Evolutionary conservation across 164 flowering plant genomes (phyloP).

Genomic region (Tetrastigma voinierianum): DNA sequence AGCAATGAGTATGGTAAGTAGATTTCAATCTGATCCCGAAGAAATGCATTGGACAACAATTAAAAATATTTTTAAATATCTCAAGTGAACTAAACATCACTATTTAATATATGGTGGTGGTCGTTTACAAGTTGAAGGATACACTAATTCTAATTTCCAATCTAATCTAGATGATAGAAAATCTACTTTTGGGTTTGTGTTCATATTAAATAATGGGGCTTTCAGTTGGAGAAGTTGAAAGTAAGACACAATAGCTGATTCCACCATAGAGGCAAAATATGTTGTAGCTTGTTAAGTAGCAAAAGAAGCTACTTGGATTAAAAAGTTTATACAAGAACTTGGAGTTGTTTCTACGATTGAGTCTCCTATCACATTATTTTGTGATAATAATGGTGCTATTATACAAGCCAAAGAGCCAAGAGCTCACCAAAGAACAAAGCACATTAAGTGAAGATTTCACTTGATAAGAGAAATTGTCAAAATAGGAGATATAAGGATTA

Average conservation of each 20-base stretch:
- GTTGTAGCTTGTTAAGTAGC: slow-evolving; percentile 5
- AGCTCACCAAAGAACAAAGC: not conserved
- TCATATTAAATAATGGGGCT: not conserved
- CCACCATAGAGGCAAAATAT: too few species aligned
- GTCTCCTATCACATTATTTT: not conserved
- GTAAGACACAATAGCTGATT: too few species aligned
- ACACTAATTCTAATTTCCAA: not conserved
- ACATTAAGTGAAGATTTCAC: not conserved
- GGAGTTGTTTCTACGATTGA: not conserved
- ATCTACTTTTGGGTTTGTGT: not conserved
- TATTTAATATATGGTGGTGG: not conserved
- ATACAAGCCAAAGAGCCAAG: not conserved
- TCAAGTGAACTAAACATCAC: not conserved
- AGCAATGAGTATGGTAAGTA: not conserved
- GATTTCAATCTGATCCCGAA: not conserved
- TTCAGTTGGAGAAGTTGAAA: not conserved
- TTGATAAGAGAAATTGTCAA: not conserved
- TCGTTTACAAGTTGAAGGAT: not conserved
- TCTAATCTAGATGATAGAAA: too few species aligned
- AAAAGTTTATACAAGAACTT: not conserved
- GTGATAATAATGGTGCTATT: not conserved
- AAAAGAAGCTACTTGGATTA: slow-evolving; percentile 6
- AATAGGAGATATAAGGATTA: not conserved
- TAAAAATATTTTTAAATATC: not conserved
- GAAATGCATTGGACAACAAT: not conserved